Evolutionary conservation across 768 basidiomycete species (phyloP).

Genomic region (Boletus reticuloceps): DNA sequence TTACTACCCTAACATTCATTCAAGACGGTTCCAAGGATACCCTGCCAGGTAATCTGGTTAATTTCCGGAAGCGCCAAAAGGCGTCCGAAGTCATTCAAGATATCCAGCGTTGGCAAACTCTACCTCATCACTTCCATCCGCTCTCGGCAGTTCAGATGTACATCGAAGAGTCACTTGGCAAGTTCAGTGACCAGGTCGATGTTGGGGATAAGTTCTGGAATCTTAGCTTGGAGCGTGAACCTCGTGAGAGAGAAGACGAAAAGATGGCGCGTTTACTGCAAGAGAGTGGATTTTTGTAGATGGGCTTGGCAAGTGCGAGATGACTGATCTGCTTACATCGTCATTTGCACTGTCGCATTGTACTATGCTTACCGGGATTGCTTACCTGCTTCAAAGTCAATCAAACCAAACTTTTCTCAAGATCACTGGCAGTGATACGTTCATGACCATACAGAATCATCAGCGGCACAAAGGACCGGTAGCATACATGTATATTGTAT

Average conservation of each 20-base stretch:
- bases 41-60: slow-evolving; percentile 76
- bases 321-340: slow-evolving; percentile 5
- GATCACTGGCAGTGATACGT: background rate
- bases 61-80: slow-evolving; percentile 94
- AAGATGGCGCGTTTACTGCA: slow-evolving; percentile 90
- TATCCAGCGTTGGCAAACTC: slow-evolving; percentile 94
- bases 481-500: background rate
- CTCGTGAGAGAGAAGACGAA: slow-evolving; percentile 93
- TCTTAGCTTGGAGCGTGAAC: slow-evolving; percentile 83
- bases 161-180: slow-evolving; percentile 75
- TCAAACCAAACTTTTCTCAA: background rate
- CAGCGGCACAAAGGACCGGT: background rate
- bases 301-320: background rate
- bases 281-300: slow-evolving; percentile 81
- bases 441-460: background rate
- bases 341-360: slow-evolving; percentile 16
- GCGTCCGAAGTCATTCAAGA: slow-evolving; percentile 96
- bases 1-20: slow-evolving; percentile 96
- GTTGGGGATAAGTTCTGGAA: slow-evolving; percentile 82
- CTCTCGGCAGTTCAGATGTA: slow-evolving; percentile 68
- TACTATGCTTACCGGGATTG: slow-evolving; percentile 18
- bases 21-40: slow-evolving; percentile 94
- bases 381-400: slow-evolving; percentile 6
- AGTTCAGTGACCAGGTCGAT: slow-evolving; percentile 64
- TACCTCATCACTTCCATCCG: slow-evolving; percentile 79